These are phyloP conservation scores for Trebouxiophyceae sp. DNA, from an alignment of 163 green algal genomes.

Conservation along the genomic window DNA sequence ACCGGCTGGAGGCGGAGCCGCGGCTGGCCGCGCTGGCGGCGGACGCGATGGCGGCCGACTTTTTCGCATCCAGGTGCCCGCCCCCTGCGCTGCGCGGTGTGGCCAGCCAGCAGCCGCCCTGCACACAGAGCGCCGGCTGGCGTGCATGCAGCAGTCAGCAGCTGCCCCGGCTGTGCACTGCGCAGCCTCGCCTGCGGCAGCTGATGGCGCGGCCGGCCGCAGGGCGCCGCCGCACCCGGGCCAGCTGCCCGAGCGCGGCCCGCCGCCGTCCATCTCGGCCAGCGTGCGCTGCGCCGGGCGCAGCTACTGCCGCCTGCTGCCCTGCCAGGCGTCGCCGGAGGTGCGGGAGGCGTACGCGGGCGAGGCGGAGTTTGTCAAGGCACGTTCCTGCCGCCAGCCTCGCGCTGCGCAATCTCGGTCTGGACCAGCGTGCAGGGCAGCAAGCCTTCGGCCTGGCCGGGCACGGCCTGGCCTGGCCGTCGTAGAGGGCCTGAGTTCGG, in stretches of 20 bases:
- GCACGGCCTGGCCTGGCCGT: too few relatives aligned
- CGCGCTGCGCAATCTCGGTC: too few relatives aligned
- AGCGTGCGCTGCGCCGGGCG: slow-evolving; percentile 10
- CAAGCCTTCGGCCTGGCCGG: too few relatives aligned
- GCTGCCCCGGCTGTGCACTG: too few relatives aligned
- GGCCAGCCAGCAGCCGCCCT: too few relatives aligned
- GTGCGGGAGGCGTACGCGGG: not conserved
- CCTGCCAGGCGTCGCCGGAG: slow-evolving; percentile 13
- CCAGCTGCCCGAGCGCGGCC: slow-evolving; percentile 25
- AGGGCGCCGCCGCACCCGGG: slow-evolving; percentile 46
- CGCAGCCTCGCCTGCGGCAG: too few relatives aligned
- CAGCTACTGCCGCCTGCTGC: slow-evolving; percentile 14
- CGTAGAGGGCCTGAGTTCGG: too few relatives aligned
- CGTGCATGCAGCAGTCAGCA: too few relatives aligned
- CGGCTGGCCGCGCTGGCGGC: slow-evolving; percentile 28
- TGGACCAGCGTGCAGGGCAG: too few relatives aligned
- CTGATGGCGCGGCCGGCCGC: too few relatives aligned
- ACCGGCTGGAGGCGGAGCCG: slow-evolving; percentile 29
- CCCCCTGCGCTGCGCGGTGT: too few relatives aligned
- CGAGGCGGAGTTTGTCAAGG: not conserved
- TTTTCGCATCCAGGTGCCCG: slow-evolving; percentile 38
- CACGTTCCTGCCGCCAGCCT: not conserved
- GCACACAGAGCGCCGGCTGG: too few relatives aligned
- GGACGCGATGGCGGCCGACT: slow-evolving; percentile 42
- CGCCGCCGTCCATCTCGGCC: slow-evolving; percentile 4